A percentile compares a stretch with the other conserved stretches of the same genome.
Conservation (phyloP, 179 eudicot genomes). For the Pouteria campechiana region DNA sequence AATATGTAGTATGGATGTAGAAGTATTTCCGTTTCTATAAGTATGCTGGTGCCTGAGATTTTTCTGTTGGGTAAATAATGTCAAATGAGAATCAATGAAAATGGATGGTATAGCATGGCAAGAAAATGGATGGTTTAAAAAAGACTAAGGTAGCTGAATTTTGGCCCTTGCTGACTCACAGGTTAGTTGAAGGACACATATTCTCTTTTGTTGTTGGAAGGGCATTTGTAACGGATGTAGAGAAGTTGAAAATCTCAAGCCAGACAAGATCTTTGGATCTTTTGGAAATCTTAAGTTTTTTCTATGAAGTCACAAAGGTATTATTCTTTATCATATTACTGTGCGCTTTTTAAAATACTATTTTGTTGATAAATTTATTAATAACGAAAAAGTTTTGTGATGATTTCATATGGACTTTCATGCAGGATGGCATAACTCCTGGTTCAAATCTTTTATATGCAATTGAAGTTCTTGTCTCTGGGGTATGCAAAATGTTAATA, state of each 20-base stretch:
- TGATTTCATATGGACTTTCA: conserved; percentile 7
- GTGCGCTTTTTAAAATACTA: neutral
- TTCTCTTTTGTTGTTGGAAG: conserved; percentile 99
- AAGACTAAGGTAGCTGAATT: too few relatives aligned
- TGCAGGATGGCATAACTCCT: conserved; percentile 73
- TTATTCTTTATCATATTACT: too few relatives aligned
- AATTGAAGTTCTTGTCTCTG: conserved; percentile 87
- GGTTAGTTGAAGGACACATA: conserved; percentile 98
- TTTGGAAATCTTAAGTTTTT: conserved; percentile 60
- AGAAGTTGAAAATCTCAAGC: conserved; percentile 81
- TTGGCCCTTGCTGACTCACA: conserved; percentile 34
- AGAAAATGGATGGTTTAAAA: too few relatives aligned
- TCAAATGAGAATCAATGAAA: too few relatives aligned
- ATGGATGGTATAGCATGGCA: too few relatives aligned
- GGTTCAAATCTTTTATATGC: conserved; percentile 86
- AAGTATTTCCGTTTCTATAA: too few relatives aligned
- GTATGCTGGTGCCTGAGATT: too few relatives aligned
- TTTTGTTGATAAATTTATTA: neutral
- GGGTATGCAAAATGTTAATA: conserved; percentile 51
- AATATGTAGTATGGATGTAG: too few relatives aligned
- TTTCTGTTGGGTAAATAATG: too few relatives aligned
- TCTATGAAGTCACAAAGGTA: conserved; percentile 78
- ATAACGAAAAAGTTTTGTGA: neutral
- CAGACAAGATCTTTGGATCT: conserved; percentile 76
- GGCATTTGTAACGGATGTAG: conserved; percentile 97